These are phyloP conservation scores for Penicillium odoratum DNA, from an alignment of 495 filamentous ascomycete genomes.

Conservation along the genomic window DNA sequence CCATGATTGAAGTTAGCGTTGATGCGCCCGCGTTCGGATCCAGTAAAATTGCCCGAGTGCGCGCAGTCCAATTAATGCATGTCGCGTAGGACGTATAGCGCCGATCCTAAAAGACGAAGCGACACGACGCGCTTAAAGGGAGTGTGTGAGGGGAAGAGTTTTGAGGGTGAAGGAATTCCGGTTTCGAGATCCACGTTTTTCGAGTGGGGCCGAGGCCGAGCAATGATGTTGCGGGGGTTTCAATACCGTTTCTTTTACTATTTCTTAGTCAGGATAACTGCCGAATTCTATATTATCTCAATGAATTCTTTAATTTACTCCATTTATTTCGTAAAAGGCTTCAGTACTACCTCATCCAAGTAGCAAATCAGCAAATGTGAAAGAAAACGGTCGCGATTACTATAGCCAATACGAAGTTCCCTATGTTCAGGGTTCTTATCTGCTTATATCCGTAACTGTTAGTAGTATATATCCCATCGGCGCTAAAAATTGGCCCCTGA, in stretches of 20 bases:
- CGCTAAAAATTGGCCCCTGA: neutral
- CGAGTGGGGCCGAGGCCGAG: neutral
- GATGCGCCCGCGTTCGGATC: neutral
- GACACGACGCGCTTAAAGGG: neutral
- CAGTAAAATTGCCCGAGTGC: neutral
- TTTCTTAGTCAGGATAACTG: too few species aligned
- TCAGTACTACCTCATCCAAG: too few species aligned
- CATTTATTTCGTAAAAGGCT: too few species aligned
- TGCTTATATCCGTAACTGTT: too few species aligned
- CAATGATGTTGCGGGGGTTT: neutral
- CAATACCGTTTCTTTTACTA: too few species aligned
- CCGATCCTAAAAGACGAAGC: neutral
- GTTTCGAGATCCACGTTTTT: neutral
- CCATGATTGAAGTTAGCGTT: slow-evolving; percentile 14
- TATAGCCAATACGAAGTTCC: neutral
- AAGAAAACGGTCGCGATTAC: neutral
- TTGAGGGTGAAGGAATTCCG: neutral
- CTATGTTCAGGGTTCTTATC: neutral
- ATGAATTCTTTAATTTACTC: too few species aligned
- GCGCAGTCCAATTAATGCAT: slow-evolving; percentile 1
- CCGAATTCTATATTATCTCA: too few species aligned
- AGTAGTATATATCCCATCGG: neutral
- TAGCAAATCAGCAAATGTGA: neutral
- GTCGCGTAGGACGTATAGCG: neutral
- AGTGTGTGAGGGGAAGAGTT: neutral